Conservation (phyloP, 106 monocot species). For the Dioscorea alata region DNA sequence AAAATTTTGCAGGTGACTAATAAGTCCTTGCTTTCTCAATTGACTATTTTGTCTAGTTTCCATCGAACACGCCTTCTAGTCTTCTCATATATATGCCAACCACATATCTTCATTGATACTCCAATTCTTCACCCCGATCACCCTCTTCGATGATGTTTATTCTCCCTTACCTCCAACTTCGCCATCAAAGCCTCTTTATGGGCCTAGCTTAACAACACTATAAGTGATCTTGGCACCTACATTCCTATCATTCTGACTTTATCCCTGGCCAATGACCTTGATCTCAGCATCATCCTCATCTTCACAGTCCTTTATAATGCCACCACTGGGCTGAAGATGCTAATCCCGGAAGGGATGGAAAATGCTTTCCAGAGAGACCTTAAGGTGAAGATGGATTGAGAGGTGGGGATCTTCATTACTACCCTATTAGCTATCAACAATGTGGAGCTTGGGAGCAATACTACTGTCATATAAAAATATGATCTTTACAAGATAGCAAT, state of each 20-base stretch:
- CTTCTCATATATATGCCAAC: neutral
- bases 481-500: too few relatives aligned
- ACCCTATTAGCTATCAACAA: too few relatives aligned
- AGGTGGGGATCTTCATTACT: too few relatives aligned
- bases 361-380: too few relatives aligned
- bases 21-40: too few relatives aligned
- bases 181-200: conserved; percentile 63
- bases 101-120: neutral
- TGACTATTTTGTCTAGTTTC: too few relatives aligned
- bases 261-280: conserved; percentile 66
- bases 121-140: neutral
- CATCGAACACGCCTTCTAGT: neutral
- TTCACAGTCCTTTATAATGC: conserved; percentile 93
- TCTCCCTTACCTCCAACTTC: conserved; percentile 28
- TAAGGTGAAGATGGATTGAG: too few relatives aligned
- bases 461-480: too few relatives aligned
- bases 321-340: too few relatives aligned
- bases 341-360: too few relatives aligned
- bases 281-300: conserved; percentile 88
- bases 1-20: too few relatives aligned
- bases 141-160: conserved; percentile 12
- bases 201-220: conserved; percentile 79
- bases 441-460: too few relatives aligned
- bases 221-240: conserved; percentile 90
- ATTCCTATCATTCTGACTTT: conserved; percentile 91